These are phyloP conservation scores for Saprolegnia parasitica DNA, from an alignment of 352 stramenopile genomes.

Conservation along the genomic window DNA sequence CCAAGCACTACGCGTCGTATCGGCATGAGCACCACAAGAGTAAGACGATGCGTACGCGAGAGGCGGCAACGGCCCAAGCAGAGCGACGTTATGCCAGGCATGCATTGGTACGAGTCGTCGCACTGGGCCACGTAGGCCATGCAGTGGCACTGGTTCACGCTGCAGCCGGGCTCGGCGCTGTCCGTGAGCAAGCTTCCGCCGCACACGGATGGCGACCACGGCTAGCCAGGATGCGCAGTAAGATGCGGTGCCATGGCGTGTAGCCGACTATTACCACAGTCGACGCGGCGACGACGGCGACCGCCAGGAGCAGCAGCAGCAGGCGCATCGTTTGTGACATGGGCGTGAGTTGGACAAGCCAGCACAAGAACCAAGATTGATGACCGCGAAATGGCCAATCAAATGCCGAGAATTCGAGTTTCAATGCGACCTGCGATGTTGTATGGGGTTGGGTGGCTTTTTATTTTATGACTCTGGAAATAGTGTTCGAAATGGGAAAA, in stretches of 20 bases:
- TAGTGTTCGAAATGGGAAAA: too few relatives aligned
- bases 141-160: slow-evolving; percentile 11
- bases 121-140: slow-evolving; percentile 17
- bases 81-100: slow-evolving; percentile 1
- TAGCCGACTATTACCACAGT: too few relatives aligned
- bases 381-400: too few relatives aligned
- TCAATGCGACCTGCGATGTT: too few relatives aligned
- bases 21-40: not conserved
- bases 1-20: slow-evolving; percentile 5
- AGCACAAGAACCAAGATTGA: too few relatives aligned
- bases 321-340: too few relatives aligned
- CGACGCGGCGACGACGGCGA: too few relatives aligned
- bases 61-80: slow-evolving; percentile 11
- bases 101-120: slow-evolving; percentile 2
- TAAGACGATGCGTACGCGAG: not conserved
- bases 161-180: slow-evolving; percentile 13
- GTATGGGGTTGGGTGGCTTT: too few relatives aligned
- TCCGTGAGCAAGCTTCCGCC: slow-evolving; percentile 13
- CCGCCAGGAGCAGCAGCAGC: too few relatives aligned
- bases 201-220: not conserved
- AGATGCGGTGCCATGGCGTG: not conserved
- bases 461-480: too few relatives aligned
- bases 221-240: not conserved
- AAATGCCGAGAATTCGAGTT: too few relatives aligned
- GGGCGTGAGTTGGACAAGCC: too few relatives aligned